phyloP scores from a whole-genome alignment of 2,329 filamentous ascomycete genomes.

The Colletotrichum agaves region DNA sequence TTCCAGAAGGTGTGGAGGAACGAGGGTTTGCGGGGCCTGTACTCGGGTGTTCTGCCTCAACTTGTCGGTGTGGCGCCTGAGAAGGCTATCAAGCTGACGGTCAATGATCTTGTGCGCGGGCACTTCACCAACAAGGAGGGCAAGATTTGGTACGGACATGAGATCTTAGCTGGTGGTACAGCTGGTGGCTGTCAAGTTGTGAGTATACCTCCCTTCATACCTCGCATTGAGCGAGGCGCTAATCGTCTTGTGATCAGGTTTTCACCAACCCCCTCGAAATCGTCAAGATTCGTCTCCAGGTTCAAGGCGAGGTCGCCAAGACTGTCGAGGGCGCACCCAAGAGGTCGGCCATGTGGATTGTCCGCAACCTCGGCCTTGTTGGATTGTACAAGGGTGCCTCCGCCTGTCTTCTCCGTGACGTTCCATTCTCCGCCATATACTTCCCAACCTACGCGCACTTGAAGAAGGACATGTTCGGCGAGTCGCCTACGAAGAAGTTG shows the following conservation, averaged over 20 bases:
- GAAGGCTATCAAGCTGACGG: slow-evolving; percentile 98
- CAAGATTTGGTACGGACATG: slow-evolving; percentile 75
- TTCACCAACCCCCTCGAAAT: slow-evolving; percentile 99
- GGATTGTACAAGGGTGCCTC: slow-evolving; percentile 97
- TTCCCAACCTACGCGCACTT: slow-evolving; percentile 97
- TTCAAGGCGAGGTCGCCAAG: slow-evolving; percentile 96
- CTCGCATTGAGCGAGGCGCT: slow-evolving; percentile 13
- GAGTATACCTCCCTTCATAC: slow-evolving; percentile 54
- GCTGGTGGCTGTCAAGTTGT: slow-evolving; percentile 97
- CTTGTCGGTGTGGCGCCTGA: slow-evolving; percentile 98
- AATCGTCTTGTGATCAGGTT: slow-evolving; percentile 63
- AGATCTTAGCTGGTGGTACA: slow-evolving; percentile 87
- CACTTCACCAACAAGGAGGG: slow-evolving; percentile 79
- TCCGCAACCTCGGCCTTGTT: slow-evolving; percentile 91
- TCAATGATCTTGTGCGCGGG: slow-evolving; percentile 91
- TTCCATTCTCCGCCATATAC: slow-evolving; percentile 98
- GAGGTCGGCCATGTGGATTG: slow-evolving; percentile 97
- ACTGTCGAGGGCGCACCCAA: slow-evolving; percentile 82
- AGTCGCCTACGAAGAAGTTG: slow-evolving; percentile 86
- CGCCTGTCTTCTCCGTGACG: slow-evolving; percentile 93
- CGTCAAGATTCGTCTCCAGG: slow-evolving; percentile 97
- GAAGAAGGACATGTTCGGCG: slow-evolving; percentile 94
- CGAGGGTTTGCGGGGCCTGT: slow-evolving; percentile 88
- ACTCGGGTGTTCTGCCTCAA: slow-evolving; percentile 94
- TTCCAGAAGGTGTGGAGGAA: slow-evolving; percentile 92